These are phyloP conservation scores for Biscogniauxia sp. DNA, from an alignment of 2,329 filamentous ascomycete genomes.

Conservation along the genomic window DNA sequence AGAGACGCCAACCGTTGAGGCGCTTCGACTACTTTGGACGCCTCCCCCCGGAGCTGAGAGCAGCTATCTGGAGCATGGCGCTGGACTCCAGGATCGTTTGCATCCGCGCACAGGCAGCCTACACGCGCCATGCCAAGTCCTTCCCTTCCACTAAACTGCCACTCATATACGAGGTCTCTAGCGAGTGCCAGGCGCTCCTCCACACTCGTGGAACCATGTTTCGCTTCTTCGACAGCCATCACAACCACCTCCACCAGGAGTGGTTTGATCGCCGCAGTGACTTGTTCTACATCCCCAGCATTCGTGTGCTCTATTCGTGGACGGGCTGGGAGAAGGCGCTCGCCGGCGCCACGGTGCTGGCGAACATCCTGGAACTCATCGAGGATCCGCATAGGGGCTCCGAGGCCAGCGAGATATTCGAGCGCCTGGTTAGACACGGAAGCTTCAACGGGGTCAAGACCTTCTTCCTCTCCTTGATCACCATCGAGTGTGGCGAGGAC, in stretches of 20 bases:
- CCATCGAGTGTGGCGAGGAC: slow-evolving; percentile 7
- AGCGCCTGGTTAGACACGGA: background rate
- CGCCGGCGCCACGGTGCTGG: slow-evolving; percentile 5
- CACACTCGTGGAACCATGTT: background rate
- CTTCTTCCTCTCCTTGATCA: slow-evolving; percentile 10
- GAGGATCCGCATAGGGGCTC: slow-evolving; percentile 8
- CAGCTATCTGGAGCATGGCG: background rate
- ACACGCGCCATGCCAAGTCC: background rate
- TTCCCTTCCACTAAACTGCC: background rate
- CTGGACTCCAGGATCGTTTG: background rate
- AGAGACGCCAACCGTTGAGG: background rate
- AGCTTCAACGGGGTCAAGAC: slow-evolving; percentile 5
- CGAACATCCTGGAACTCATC: slow-evolving; percentile 10
- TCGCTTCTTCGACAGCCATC: background rate
- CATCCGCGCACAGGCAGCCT: background rate
- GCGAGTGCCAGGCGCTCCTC: background rate
- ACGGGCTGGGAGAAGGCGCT: background rate
- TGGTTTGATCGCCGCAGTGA: slow-evolving; percentile 3
- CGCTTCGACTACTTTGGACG: background rate
- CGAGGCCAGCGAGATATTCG: slow-evolving; percentile 5
- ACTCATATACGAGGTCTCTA: background rate
- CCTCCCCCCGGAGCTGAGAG: background rate
- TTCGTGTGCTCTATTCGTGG: slow-evolving; percentile 5
- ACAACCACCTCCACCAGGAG: background rate
- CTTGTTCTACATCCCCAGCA: slow-evolving; percentile 8